These are phyloP conservation scores for Fistulina hepatica DNA, from an alignment of 1,284 basidiomycete genomes.

Conservation along the genomic window DNA sequence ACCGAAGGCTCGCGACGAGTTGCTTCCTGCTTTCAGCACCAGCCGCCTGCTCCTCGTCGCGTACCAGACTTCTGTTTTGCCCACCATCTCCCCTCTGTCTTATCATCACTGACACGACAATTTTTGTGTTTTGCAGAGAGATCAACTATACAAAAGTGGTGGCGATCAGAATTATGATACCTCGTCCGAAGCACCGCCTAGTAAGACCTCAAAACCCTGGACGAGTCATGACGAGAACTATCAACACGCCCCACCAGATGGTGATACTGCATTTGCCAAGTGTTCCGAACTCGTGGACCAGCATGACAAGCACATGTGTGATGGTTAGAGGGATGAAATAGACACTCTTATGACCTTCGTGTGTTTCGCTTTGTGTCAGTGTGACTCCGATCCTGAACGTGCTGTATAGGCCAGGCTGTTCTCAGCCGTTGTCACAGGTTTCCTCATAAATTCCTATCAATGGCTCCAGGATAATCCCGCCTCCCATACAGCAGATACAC, in stretches of 20 bases:
- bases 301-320: neutral
- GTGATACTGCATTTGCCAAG: conserved; percentile 12
- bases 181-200: too few species aligned
- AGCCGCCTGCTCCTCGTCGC: too few species aligned
- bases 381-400: neutral
- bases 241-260: neutral
- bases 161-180: too few species aligned
- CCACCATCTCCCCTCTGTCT: too few species aligned
- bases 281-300: neutral
- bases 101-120: too few species aligned
- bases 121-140: too few species aligned
- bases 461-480: conserved; percentile 1
- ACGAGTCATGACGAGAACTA: neutral
- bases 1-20: too few species aligned
- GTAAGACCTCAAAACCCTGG: too few species aligned
- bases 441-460: conserved; percentile 7
- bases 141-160: too few species aligned
- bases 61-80: too few species aligned
- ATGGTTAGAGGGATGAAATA: neutral
- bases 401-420: neutral
- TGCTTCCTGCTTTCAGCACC: too few species aligned
- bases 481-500: conserved; percentile 1
- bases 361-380: neutral
- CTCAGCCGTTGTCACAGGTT: conserved; percentile 6
- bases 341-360: neutral